These are phyloP conservation scores for Epipyxis sp. DNA, from an alignment of 108 stramenopile genomes.

Conservation along the genomic window DNA sequence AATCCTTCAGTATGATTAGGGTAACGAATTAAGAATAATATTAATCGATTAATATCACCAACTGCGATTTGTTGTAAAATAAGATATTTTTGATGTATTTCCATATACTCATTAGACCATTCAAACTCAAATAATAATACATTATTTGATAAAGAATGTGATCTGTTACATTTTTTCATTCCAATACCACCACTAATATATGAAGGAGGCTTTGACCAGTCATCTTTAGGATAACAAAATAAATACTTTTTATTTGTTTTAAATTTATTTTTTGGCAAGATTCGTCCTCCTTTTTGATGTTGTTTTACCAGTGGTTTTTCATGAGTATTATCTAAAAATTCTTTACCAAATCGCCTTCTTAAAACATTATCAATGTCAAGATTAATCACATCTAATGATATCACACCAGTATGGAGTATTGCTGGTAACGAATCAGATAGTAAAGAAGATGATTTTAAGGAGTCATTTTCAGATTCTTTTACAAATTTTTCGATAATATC, in stretches of 20 bases:
- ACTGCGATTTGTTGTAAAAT: neutral
- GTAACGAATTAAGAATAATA: neutral
- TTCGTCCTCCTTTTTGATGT: neutral
- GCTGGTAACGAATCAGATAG: neutral
- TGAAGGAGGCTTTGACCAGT: constrained; percentile 10
- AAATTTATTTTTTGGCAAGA: neutral
- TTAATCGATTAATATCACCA: neutral
- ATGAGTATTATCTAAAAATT: neutral
- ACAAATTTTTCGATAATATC: too few species aligned
- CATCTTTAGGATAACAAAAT: neutral
- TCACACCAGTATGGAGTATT: neutral
- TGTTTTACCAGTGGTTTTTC: neutral
- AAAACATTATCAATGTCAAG: neutral
- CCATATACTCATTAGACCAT: neutral
- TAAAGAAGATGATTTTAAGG: too few species aligned
- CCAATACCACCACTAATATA: neutral
- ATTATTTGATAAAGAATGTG: neutral
- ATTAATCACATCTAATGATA: neutral
- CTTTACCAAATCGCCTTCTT: neutral
- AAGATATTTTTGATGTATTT: neutral
- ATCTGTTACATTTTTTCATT: neutral
- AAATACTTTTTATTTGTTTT: neutral
- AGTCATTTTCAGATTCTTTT: too few species aligned
- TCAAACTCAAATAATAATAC: neutral
- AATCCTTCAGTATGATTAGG: constrained; percentile 7